phyloP scores from a whole-genome alignment of 257 asterid genomes.

The Orobanche coerulescens region DNA sequence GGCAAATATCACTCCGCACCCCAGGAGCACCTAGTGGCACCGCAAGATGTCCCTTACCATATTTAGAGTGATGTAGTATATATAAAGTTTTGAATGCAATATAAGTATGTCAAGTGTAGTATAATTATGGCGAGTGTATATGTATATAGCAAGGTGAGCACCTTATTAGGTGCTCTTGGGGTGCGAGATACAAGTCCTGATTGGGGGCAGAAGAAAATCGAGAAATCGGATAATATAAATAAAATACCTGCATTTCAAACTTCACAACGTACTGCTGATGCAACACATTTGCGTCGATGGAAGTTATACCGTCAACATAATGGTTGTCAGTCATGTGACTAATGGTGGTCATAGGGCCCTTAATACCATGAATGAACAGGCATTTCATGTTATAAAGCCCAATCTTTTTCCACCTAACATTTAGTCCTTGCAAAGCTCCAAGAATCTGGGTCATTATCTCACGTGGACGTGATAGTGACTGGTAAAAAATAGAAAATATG shows the following conservation, averaged over 20 bases:
- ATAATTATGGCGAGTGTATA: no score
- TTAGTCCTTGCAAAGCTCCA: constrained; percentile 58
- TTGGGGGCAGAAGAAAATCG: not conserved
- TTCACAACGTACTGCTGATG: constrained; percentile 52
- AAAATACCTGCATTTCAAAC: constrained; percentile 87
- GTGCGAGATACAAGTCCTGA: no score
- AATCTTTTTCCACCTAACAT: constrained; percentile 85
- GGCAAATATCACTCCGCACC: no score
- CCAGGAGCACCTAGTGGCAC: no score
- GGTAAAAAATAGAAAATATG: constrained; percentile 22
- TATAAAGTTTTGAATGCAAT: no score
- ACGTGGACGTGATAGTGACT: constrained; percentile 80
- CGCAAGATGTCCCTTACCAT: no score
- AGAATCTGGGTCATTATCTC: constrained; percentile 89
- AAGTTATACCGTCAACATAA: constrained; percentile 31
- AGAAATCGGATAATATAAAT: not conserved
- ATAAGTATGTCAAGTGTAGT: no score
- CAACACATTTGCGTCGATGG: constrained; percentile 22
- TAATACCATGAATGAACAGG: constrained; percentile 39
- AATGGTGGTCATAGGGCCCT: constrained; percentile 17
- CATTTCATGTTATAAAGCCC: constrained; percentile 92
- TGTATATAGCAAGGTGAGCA: no score
- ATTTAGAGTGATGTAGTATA: no score
- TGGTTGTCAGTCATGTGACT: constrained; percentile 38
- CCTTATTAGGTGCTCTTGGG: no score